Percentiles rank a stretch among this genome's conserved stretches.
phyloP scores from a whole-genome alignment of 2,329 filamentous ascomycete species.

The Aspergillus proliferans region DNA sequence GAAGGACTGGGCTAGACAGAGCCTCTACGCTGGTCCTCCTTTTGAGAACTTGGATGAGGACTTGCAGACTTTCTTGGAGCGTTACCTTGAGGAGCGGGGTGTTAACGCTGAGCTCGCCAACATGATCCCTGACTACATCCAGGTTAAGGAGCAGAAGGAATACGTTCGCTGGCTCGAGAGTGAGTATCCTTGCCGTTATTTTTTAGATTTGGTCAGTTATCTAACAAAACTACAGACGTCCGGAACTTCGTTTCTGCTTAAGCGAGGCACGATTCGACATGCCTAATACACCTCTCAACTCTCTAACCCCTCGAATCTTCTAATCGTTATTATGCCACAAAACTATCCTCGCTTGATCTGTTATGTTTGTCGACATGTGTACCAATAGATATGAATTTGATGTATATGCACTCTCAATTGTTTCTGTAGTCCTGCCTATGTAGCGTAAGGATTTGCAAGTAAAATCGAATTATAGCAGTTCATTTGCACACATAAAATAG shows the following conservation, averaged over 20 bases:
- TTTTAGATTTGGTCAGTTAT: neutral
- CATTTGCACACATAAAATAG: no score
- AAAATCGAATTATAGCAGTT: no score
- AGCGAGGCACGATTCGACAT: conserved; percentile 4
- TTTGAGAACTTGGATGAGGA: conserved; percentile 95
- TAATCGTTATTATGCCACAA: neutral
- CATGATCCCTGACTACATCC: conserved; percentile 93
- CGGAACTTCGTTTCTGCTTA: conserved; percentile 76
- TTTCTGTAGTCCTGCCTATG: neutral
- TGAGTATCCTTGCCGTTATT: conserved; percentile 29
- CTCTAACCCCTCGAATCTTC: neutral
- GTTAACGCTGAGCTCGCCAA: conserved; percentile 79
- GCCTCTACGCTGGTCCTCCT: conserved; percentile 81
- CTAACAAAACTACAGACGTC: conserved; percentile 50
- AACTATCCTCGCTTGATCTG: neutral
- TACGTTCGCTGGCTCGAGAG: conserved; percentile 83
- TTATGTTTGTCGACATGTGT: conserved; percentile 5
- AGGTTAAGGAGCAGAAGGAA: conserved; percentile 97
- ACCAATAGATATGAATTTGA: conserved; percentile 18
- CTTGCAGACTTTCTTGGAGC: conserved; percentile 83
- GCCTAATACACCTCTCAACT: neutral
- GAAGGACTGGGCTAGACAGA: conserved; percentile 67
- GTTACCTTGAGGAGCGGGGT: conserved; percentile 90
- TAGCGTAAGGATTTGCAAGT: no score
- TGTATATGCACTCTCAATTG: neutral